Evolutionary conservation across 116 monocot species (phyloP), one percentile per base, ranked within the genome.

Genomic region (Papilionanthe hybrid): DNA sequence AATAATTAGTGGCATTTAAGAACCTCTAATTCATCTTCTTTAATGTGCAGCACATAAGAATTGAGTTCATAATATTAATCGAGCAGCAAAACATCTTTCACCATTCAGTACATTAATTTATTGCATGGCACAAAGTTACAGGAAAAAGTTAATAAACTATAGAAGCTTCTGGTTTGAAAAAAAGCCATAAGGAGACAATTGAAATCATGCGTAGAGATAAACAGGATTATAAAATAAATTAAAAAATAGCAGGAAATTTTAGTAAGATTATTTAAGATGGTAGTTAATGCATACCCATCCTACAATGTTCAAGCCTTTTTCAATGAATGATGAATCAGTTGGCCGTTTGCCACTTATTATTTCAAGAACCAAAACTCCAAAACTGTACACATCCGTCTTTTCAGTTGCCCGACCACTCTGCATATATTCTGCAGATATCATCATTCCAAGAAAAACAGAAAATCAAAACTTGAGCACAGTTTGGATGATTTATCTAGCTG

Each of bases 311-410:
- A 99, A 85, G 71, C 98, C 98, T 66, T 94, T 99, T 78, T 94
- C 95, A 57, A 93, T 88, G 83, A 93, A 99, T 48, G 93, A 88
- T 42, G 98, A 83, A 89, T 99, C 98, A 44, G 98, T 99, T 55
- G 98, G 94, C 30, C 95, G 88, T 80, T 99, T 99, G 77, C 98
- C 95, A 78, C 95, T 99, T 25, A 99, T 82, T 72, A 99, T 78
- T 83, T 99, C 98, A 72, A 99, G 95, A 76, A 99, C 75, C 30
- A 99, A 79, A 66, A 95, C 98, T 81, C 98, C 98, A 85, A 99
- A 99, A 60, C 98, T 99, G 85, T 99, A 99, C 55, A 99, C 95
- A 84, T 99, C 98, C 30, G 93, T 88, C 80, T 95, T 99, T 78
- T 94, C 98, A 29, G 98, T 99, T 81, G 94, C 98, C 66, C 98